Evolutionary conservation across 768 basidiomycete genomes (phyloP), one percentile per base, ranked within the genome.

Genomic region (Kwoniella bestiolae): DNA sequence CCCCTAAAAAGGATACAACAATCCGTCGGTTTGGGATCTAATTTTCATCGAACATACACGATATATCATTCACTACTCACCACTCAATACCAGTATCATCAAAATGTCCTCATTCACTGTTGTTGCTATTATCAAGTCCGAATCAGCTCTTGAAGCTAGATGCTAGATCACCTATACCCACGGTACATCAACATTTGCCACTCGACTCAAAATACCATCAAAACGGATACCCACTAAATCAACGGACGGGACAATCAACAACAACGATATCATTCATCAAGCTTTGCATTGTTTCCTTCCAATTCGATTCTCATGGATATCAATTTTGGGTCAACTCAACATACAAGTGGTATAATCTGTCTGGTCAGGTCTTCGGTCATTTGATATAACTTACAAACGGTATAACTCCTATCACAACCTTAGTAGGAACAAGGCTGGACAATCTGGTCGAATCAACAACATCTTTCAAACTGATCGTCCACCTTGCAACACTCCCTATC

Each of bases 161-260:
- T 65, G n/a, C 31, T 65, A 59, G 38, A 26, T 26, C 50, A 16
- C 3, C 0, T 55, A 55, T 55, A 55, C 52, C 52, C 52, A n/a
- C n/a, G n/a, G n/a, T n/a, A n/a, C 44, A 23, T 45, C 23, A n/a
- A 7, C 31, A 55, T 63, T 63, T 52, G 61, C 61, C 61, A 63
- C 61, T 53, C 60, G 25, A 21, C 29, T 41, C 38, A 41, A 41
- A 11, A 1, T 14, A 41, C n/a, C n/a, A 26, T 26, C 18, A 21
- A 29, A 55, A 26, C 8, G 18, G 31, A 55, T n/a, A 55, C 50
- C 52, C 31, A 55, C n/a, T 5, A 55, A 21, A 21, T 3, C 23
- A 38, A 28, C 50, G 38, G 23, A 28, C 21, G 25, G n/a, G 28
- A 62, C 23, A 35, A 34, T 34, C 34, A 55, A 38, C 28, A 44